These are phyloP conservation scores for Gaeumannomyces tritici DNA, from an alignment of 2,329 filamentous ascomycete species.

Conservation along the genomic window DNA sequence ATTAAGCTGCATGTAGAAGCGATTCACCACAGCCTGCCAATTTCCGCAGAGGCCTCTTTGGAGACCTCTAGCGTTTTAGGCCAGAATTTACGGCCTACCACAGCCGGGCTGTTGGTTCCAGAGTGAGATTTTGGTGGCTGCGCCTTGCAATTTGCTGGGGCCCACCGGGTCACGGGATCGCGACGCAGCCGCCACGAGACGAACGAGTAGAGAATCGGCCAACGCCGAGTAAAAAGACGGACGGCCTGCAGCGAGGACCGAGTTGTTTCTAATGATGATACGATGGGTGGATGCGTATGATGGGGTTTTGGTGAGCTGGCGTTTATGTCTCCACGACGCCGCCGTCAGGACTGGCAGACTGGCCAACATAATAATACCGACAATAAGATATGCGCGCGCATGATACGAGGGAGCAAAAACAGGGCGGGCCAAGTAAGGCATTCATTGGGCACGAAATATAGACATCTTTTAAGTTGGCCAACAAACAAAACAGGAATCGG, in stretches of 20 bases:
- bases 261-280: background rate
- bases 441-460: too few species aligned
- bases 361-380: background rate
- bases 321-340: background rate
- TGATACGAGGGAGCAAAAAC: background rate
- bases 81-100: background rate
- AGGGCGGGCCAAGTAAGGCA: background rate
- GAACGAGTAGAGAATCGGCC: too few species aligned
- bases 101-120: background rate
- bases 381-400: background rate
- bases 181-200: background rate
- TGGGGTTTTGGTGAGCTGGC: too few species aligned
- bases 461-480: background rate
- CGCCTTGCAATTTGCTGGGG: background rate
- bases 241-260: too few species aligned
- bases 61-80: background rate
- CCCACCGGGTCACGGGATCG: background rate
- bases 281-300: too few species aligned
- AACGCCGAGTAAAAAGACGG: too few species aligned
- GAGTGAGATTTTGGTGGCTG: too few species aligned
- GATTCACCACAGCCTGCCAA: background rate
- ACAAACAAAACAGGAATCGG: background rate
- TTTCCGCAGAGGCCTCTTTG: background rate
- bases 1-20: background rate
- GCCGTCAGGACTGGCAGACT: background rate